phyloP scores from a whole-genome alignment of 2,329 filamentous ascomycete genomes.

The Lachnellula hyalina region DNA sequence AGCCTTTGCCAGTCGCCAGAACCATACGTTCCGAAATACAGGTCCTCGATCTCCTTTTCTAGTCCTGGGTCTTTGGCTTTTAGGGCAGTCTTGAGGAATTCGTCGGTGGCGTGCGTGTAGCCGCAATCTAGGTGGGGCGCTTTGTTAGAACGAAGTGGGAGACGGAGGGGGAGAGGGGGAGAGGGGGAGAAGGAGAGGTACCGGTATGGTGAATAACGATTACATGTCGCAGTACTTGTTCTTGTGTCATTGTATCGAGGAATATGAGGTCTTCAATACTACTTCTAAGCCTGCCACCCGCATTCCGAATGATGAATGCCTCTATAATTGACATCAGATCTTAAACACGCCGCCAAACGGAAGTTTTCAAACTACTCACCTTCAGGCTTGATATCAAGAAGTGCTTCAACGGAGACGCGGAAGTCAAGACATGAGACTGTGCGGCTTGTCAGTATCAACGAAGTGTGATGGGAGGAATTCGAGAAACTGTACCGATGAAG shows the following conservation, averaged over 20 bases:
- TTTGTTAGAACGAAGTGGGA: background rate
- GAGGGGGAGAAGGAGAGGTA: background rate
- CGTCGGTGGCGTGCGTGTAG: conserved; percentile 4
- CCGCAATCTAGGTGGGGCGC: background rate
- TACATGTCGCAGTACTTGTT: background rate
- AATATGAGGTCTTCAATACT: conserved; percentile 1
- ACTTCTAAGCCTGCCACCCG: background rate
- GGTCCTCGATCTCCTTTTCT: background rate
- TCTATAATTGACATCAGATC: background rate
- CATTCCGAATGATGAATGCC: conserved; percentile 1
- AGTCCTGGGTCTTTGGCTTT: background rate
- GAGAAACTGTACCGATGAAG: background rate
- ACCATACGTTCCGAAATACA: conserved; percentile 3
- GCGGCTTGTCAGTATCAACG: background rate
- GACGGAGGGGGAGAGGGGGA: background rate
- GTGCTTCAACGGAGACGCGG: conserved; percentile 1
- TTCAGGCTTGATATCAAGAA: conserved; percentile 3
- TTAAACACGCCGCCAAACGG: background rate
- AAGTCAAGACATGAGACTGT: conserved; percentile 4
- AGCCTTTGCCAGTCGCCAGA: conserved; percentile 3
- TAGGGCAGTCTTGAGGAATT: background rate
- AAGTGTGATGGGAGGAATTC: background rate
- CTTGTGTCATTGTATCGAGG: background rate
- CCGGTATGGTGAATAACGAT: conserved; percentile 6
- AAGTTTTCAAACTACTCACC: background rate